These are phyloP conservation scores for Xylaria sp. DNA, from an alignment of 2,329 filamentous ascomycete genomes.

Conservation along the genomic window DNA sequence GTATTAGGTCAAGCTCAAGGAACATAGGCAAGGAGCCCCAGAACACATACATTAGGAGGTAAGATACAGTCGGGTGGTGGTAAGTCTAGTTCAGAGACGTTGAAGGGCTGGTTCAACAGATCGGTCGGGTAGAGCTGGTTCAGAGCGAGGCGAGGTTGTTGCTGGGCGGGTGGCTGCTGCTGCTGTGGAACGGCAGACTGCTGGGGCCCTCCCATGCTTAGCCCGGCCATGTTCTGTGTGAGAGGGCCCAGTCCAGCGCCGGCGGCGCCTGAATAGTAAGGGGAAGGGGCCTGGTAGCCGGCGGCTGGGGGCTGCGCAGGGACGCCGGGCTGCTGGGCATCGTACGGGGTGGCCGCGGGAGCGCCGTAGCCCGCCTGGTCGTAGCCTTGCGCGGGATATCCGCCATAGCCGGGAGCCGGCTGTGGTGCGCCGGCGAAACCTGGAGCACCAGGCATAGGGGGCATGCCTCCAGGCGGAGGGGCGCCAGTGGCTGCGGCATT, in stretches of 20 bases:
- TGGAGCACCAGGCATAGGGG: constrained; percentile 49
- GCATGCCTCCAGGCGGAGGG: constrained; percentile 55
- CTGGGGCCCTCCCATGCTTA: constrained; percentile 77
- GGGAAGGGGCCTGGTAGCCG: constrained; percentile 75
- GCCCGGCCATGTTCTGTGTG: constrained; percentile 85
- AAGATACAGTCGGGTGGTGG: constrained; percentile 91
- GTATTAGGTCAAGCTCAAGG: constrained; percentile 10
- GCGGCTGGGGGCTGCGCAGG: constrained; percentile 60
- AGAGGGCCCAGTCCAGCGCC: constrained; percentile 74
- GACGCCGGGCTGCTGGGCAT: constrained; percentile 54
- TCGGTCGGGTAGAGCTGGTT: constrained; percentile 95
- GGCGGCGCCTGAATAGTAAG: constrained; percentile 70
- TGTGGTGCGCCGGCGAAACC: constrained; percentile 55
- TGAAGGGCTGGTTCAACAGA: constrained; percentile 91
- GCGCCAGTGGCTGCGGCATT: constrained; percentile 70
- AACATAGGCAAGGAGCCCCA: background rate
- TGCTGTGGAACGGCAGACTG: constrained; percentile 62
- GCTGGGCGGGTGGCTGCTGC: constrained; percentile 62
- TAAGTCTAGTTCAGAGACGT: constrained; percentile 89
- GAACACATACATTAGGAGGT: constrained; percentile 84
- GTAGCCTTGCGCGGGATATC: constrained; percentile 62
- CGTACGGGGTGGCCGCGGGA: constrained; percentile 53
- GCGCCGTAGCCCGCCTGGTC: constrained; percentile 51
- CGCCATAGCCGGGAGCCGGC: constrained; percentile 65
- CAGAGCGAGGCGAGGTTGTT: constrained; percentile 65